Evolutionary conservation across 2,329 filamentous ascomycete species (phyloP).

Genomic region (Sphaerulina musiva): DNA sequence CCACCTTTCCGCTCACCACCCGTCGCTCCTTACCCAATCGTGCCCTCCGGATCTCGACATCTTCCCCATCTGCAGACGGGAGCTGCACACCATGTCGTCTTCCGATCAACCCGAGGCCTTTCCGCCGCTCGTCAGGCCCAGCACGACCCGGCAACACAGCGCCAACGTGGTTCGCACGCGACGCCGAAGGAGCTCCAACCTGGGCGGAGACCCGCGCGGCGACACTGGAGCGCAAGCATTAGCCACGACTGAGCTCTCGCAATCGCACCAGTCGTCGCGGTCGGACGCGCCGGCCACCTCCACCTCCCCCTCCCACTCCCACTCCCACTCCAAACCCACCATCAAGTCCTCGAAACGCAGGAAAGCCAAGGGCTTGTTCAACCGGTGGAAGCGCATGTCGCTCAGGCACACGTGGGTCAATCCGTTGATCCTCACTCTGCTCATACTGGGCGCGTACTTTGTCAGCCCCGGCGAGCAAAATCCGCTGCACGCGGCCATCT

Average conservation of each 20-base stretch:
- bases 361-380: constrained; percentile 40
- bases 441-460: constrained; percentile 63
- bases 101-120: constrained; percentile 17
- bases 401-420: constrained; percentile 55
- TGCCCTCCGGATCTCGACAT: too few species aligned
- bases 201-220: constrained; percentile 48
- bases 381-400: constrained; percentile 42
- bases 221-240: constrained; percentile 48
- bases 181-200: constrained; percentile 33
- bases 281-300: constrained; percentile 13
- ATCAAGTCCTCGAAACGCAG: constrained; percentile 42
- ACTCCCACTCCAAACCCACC: constrained; percentile 6
- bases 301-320: not conserved
- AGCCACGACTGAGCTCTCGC: constrained; percentile 36
- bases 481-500: constrained; percentile 72
- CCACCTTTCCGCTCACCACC: too few species aligned
- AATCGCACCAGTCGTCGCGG: constrained; percentile 3
- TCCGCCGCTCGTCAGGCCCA: constrained; percentile 12
- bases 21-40: too few species aligned
- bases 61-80: not conserved
- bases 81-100: constrained; percentile 7
- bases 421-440: constrained; percentile 61
- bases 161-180: constrained; percentile 14
- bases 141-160: constrained; percentile 13
- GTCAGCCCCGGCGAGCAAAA: constrained; percentile 72